Evolutionary conservation across 306 rosid genomes (phyloP), one percentile per base, ranked within the genome.

Genomic region (Vicia faba): DNA sequence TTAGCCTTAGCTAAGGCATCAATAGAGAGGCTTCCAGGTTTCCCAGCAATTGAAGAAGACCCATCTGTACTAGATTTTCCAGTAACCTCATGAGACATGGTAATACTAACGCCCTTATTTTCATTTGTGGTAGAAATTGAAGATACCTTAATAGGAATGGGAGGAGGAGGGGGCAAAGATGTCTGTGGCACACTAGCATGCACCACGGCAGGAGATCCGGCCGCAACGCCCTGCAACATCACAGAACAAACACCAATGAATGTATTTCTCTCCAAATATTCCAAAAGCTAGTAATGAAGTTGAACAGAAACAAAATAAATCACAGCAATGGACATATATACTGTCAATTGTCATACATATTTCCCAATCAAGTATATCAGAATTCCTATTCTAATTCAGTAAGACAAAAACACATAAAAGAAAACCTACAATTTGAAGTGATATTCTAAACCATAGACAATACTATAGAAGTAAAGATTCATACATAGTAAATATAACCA

Each of bases 51-150:
- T 87, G 96, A 78, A 64, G 96, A 92, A 64, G 96, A 75, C 84
- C 98, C 98, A 89, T 92, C 96, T 92, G 98, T 92, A 92, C 98
- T 92, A 92, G 96, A 92, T 84, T 92, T 92, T 92, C 98, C 98
- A 89, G 86, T 86, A 92, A 86, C 96, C 96, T 92, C 96, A 92
- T 92, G 98, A 92, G 92, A 92, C 85, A 96, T 80, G 98, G 80
- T 84, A 89, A 84, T 87, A 87, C 89, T 87, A 89, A 92, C 93
- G 69, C 96, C 98, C 93, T 89, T 92, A 92, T 92, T 92, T 87
- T 92, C 98, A 92, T 89, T 84, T 80, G 98, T 78, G 85, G 96
- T 92, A 92, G 91, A 83, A 92, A 84, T 92, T 20, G 76, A 83
- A 86, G 96, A 92, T 89, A 92, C 98, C 98, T 92, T 92, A 81